phyloP scores from a whole-genome alignment of 2,329 filamentous ascomycete species.

The Cordyceps fumosorosea region DNA sequence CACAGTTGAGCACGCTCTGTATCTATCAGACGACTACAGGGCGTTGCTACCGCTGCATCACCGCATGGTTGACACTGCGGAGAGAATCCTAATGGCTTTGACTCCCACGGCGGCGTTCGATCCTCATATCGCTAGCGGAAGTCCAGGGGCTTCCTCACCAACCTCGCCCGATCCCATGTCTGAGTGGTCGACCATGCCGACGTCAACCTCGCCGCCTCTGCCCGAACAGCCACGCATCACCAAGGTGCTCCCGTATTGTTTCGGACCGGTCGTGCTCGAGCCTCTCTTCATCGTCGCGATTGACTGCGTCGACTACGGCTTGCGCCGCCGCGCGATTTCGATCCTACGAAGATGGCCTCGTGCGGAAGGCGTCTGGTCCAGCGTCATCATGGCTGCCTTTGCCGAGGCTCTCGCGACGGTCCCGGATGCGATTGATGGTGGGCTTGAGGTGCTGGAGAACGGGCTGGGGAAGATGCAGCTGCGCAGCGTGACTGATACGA shows the following conservation, averaged over 20 bases:
- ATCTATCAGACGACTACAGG: neutral
- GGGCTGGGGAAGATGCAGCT: neutral
- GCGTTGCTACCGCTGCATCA: neutral
- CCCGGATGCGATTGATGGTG: neutral
- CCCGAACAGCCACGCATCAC: neutral
- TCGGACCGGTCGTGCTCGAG: neutral
- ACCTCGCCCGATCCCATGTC: neutral
- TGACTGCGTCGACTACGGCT: neutral
- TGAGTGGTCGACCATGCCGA: neutral
- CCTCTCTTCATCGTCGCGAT: neutral
- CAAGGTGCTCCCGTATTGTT: neutral
- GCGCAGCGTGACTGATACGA: neutral
- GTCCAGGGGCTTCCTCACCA: neutral
- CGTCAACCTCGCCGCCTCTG: neutral
- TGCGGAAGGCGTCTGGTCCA: constrained; percentile 2
- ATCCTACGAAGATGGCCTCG: neutral
- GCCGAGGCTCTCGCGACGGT: neutral
- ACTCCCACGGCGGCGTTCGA: neutral
- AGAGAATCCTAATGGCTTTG: neutral
- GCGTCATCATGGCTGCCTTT: constrained; percentile 7
- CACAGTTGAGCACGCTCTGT: neutral
- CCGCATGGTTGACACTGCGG: neutral
- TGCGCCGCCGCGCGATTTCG: neutral
- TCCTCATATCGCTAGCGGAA: neutral
- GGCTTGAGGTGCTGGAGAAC: neutral